Evolutionary conservation across 306 rosid species (phyloP).

Genomic region (Vigna unguiculata): DNA sequence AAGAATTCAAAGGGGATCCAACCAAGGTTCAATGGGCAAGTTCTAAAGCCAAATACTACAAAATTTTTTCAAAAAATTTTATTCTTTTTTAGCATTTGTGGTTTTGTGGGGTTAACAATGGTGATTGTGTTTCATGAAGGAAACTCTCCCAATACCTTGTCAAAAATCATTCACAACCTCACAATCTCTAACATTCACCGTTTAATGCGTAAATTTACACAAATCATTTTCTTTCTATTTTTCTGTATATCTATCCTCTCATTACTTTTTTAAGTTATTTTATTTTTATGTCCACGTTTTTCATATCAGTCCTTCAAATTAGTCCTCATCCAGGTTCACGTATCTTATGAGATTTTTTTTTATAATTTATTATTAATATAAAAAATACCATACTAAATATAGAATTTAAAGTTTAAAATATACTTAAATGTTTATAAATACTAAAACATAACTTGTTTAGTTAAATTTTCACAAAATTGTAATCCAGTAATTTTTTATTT

Average conservation of each 20-base stretch:
- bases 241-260: neutral
- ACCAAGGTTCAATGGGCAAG: slow-evolving; percentile 52
- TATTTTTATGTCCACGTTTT: neutral
- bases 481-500: no score
- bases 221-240: neutral
- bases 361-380: no score
- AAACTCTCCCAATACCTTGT: slow-evolving; percentile 36
- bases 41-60: slow-evolving; percentile 38
- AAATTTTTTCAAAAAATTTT: neutral
- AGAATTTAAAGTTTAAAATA: no score
- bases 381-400: no score
- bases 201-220: slow-evolving; percentile 43
- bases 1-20: slow-evolving; percentile 59
- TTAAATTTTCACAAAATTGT: no score
- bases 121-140: slow-evolving; percentile 29
- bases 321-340: neutral
- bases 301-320: slow-evolving; percentile 10
- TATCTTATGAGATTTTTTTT: neutral
- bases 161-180: slow-evolving; percentile 50
- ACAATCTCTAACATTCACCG: slow-evolving; percentile 37
- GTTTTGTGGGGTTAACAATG: slow-evolving; percentile 39
- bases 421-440: no score
- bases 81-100: slow-evolving; percentile 37
- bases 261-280: neutral
- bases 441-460: no score